Evolutionary conservation across 495 filamentous ascomycete genomes (phyloP).

Genomic region (Penicillium atrosanguineum): DNA sequence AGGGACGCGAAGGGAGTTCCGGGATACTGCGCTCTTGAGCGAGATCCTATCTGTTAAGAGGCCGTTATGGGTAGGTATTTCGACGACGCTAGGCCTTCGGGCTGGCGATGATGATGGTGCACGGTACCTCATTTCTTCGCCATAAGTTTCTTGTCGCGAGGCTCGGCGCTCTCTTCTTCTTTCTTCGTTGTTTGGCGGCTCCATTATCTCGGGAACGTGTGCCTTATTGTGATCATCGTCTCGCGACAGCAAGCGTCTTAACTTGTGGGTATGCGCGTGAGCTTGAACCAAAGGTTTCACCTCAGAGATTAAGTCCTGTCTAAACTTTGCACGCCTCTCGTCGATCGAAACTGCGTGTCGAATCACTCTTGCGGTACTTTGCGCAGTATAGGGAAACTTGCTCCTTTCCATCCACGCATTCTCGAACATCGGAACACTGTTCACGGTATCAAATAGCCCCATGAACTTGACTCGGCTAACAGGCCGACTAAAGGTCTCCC

Average conservation of each 20-base stretch:
- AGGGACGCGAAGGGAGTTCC: constrained; percentile 9
- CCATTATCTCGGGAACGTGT: constrained; percentile 13
- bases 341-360: constrained; percentile 76
- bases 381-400: constrained; percentile 76
- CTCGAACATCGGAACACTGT: constrained; percentile 77
- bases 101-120: constrained; percentile 7
- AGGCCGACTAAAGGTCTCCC: constrained; percentile 78
- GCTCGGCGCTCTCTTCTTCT: neutral
- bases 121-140: constrained; percentile 14
- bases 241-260: constrained; percentile 7
- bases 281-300: constrained; percentile 12
- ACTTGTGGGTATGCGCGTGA: constrained; percentile 1
- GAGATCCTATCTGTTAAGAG: constrained; percentile 7
- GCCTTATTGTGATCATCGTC: constrained; percentile 3
- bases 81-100: constrained; percentile 3
- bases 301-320: constrained; percentile 68
- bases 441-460: constrained; percentile 56
- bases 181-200: neutral
- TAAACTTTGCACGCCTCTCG: constrained; percentile 66
- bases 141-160: neutral
- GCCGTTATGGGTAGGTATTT: neutral
- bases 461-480: constrained; percentile 59
- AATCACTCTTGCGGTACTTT: constrained; percentile 64
- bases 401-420: constrained; percentile 79
- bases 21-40: constrained; percentile 12